Conservation (phyloP, 257 asterid genomes). For the Nicotiana attenuata region DNA sequence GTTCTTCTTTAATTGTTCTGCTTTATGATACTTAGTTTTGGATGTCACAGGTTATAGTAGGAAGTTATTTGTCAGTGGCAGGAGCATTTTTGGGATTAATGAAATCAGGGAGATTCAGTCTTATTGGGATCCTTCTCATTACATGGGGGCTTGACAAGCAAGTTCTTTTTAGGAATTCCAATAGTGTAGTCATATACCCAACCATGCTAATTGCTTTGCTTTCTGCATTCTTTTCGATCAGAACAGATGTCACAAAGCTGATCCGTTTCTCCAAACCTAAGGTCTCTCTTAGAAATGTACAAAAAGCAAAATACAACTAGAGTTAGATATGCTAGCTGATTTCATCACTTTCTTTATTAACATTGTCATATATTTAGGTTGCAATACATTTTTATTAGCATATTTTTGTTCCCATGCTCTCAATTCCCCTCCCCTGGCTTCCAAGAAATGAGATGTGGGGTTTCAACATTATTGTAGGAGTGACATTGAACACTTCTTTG, state of each 20-base stretch:
- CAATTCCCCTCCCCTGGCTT: too few species aligned
- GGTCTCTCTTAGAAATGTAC: neutral
- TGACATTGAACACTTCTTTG: neutral
- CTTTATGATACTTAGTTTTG: neutral
- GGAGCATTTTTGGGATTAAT: conserved; percentile 55
- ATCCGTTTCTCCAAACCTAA: conserved; percentile 15
- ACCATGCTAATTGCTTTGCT: conserved; percentile 40
- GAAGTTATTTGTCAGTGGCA: conserved; percentile 55
- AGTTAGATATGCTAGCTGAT: conserved; percentile 1
- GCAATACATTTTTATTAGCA: neutral
- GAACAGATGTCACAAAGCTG: conserved; percentile 50
- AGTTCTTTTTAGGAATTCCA: conserved; percentile 15
- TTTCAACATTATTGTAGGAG: neutral
- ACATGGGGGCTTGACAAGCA: conserved; percentile 46
- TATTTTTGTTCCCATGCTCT: neutral
- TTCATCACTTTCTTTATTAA: neutral
- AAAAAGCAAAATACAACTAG: conserved; percentile 23
- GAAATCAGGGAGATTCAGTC: conserved; percentile 43
- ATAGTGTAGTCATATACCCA: conserved; percentile 26
- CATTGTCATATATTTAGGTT: neutral
- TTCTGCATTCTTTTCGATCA: conserved; percentile 41
- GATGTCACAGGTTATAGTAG: conserved; percentile 44
- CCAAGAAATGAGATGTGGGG: neutral
- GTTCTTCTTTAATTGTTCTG: neutral
- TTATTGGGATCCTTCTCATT: conserved; percentile 41